Conservation (phyloP, 1,284 basidiomycete genomes). For the Uromyces viciae-fabae region DNA sequence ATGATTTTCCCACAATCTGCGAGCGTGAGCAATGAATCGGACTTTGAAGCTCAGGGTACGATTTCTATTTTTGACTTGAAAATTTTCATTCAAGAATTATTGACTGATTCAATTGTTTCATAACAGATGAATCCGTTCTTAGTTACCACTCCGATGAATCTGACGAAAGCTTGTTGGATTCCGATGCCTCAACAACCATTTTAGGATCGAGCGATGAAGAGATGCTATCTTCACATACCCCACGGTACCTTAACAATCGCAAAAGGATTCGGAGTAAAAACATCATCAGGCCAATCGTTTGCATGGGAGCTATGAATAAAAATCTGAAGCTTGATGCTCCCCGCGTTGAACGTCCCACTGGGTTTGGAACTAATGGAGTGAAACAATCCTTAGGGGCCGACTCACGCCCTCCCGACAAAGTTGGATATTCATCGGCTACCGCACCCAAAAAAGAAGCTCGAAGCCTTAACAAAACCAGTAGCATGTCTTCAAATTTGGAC, state of each 20-base stretch:
- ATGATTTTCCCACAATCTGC: constrained; percentile 6
- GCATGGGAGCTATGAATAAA: constrained; percentile 11
- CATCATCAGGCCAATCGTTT: not conserved
- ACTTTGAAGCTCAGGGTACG: constrained; percentile 5
- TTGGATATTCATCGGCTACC: constrained; percentile 1
- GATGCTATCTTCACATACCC: constrained; percentile 37
- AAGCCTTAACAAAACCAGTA: constrained; percentile 13
- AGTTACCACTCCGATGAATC: constrained; percentile 23
- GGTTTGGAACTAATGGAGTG: not conserved
- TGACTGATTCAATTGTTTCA: not conserved
- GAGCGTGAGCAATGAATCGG: not conserved
- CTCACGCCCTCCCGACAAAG: not conserved
- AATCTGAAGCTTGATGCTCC: not conserved
- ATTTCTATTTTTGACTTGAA: not conserved
- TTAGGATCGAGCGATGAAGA: constrained; percentile 40
- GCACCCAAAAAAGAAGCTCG: not conserved
- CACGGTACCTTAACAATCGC: constrained; percentile 35
- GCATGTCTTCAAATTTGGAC: constrained; percentile 19
- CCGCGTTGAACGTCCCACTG: not conserved
- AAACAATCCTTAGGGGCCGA: constrained; percentile 4
- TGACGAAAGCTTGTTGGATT: constrained; percentile 27
- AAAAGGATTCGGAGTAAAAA: constrained; percentile 29
- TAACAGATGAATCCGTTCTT: constrained; percentile 28
- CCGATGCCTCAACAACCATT: constrained; percentile 42
- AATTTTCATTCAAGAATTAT: not conserved